These are phyloP conservation scores for Chloris gayana DNA, from an alignment of 176 grass and related monocot genomes.

Conservation along the genomic window DNA sequence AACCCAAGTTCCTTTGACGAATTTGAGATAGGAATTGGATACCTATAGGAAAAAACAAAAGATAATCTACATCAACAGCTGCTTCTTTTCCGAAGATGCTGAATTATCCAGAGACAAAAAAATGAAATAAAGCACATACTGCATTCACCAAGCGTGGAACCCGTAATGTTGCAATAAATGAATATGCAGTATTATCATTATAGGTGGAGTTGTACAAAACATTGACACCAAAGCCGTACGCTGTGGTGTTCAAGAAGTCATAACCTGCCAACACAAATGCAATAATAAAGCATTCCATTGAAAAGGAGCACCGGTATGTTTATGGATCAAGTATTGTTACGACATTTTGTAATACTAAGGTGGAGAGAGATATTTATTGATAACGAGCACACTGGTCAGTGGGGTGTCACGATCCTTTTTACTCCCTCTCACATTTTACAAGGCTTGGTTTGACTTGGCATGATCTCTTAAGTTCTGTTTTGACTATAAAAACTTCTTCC, in stretches of 20 bases:
- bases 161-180: constrained; percentile 50
- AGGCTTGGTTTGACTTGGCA: background rate
- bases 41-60: constrained; percentile 48
- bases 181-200: constrained; percentile 61
- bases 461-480: background rate
- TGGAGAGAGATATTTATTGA: background rate
- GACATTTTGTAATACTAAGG: constrained; percentile 8
- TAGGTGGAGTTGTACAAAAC: constrained; percentile 97
- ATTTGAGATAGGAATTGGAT: constrained; percentile 73
- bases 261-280: constrained; percentile 64
- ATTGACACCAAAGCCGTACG: constrained; percentile 61
- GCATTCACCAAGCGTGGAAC: constrained; percentile 83
- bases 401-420: background rate
- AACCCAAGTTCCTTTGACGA: constrained; percentile 53
- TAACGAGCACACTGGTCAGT: background rate
- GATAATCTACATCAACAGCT: constrained; percentile 11
- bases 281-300: constrained; percentile 20
- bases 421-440: background rate
- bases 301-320: background rate
- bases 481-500: background rate
- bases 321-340: background rate
- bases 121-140: constrained; percentile 47
- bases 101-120: constrained; percentile 23
- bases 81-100: background rate
- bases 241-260: constrained; percentile 72